Conservation (phyloP, 83 land plant genomes). For the Isoetes engelmannii region DNA sequence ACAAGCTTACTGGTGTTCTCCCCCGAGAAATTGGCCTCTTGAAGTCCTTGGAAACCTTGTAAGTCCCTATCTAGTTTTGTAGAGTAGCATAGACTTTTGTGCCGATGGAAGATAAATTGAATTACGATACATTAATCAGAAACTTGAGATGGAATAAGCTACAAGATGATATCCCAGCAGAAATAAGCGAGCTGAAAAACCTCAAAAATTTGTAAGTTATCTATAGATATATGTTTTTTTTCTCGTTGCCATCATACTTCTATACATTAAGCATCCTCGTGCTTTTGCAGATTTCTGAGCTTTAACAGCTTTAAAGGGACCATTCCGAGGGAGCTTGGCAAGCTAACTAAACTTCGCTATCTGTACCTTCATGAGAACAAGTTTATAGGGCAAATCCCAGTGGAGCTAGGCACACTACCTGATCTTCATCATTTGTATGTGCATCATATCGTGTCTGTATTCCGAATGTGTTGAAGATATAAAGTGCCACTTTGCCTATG, state of each 20-base stretch:
- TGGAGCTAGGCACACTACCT: conserved; percentile 67
- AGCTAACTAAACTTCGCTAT: conserved; percentile 75
- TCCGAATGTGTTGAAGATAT: neutral
- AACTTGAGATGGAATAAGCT: conserved; percentile 91
- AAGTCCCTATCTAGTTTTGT: neutral
- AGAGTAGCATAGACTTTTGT: neutral
- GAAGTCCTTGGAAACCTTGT: conserved; percentile 62
- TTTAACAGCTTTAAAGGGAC: conserved; percentile 82
- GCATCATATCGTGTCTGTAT: neutral
- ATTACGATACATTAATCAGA: conserved; percentile 22
- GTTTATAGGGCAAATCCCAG: conserved; percentile 63
- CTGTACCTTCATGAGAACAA: conserved; percentile 82
- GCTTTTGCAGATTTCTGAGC: conserved; percentile 58
- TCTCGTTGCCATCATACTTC: neutral
- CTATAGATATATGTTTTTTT: conserved; percentile 1
- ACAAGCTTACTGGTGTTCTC: conserved; percentile 80
- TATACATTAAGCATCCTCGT: neutral
- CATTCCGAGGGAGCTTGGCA: conserved; percentile 76
- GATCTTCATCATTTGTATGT: conserved; percentile 69
- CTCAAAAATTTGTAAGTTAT: conserved; percentile 60
- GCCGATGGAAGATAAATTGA: neutral
- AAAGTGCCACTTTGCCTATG: neutral
- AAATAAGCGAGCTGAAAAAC: conserved; percentile 71
- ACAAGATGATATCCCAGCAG: conserved; percentile 81
- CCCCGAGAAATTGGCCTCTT: conserved; percentile 85